A percentile compares a stretch with the other conserved stretches of the same genome.
phyloP scores from a whole-genome alignment of 1,284 basidiomycete genomes.

The Malassezia yamatoensis region DNA sequence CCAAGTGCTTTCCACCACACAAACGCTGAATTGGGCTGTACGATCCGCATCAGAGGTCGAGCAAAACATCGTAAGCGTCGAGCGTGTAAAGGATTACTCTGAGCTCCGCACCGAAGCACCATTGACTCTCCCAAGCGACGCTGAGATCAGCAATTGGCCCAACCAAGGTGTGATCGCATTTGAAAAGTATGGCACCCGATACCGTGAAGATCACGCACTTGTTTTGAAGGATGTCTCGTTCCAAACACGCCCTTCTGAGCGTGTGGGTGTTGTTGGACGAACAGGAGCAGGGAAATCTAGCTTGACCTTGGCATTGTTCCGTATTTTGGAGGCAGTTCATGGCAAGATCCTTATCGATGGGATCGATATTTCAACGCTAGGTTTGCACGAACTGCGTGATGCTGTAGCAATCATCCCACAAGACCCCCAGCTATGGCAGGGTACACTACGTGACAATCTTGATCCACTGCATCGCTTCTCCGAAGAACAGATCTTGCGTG shows the following conservation, averaged over 20 bases:
- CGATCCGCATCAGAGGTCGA: conserved; percentile 81
- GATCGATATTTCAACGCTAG: conserved; percentile 70
- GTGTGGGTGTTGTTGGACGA: conserved; percentile 59
- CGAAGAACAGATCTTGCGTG: conserved; percentile 65
- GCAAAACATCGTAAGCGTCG: conserved; percentile 74
- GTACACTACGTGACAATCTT: conserved; percentile 72
- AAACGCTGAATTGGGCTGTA: conserved; percentile 63
- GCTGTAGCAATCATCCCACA: conserved; percentile 73
- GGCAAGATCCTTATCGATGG: conserved; percentile 75
- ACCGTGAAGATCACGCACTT: conserved; percentile 68
- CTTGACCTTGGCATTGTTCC: conserved; percentile 54
- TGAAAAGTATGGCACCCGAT: conserved; percentile 67
- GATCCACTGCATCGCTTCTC: conserved; percentile 65
- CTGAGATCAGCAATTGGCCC: conserved; percentile 59
- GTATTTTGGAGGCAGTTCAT: conserved; percentile 58
- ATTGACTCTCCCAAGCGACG: conserved; percentile 44
- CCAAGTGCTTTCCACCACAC: conserved; percentile 56
- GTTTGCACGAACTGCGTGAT: conserved; percentile 59
- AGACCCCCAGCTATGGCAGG: conserved; percentile 69
- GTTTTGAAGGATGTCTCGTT: conserved; percentile 66
- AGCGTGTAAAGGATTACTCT: conserved; percentile 57
- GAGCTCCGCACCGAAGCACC: conserved; percentile 68
- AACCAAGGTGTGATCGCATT: conserved; percentile 66
- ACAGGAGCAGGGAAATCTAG: conserved; percentile 90
- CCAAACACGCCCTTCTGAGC: conserved; percentile 60